phyloP scores from a whole-genome alignment of 1,139 yeast genomes.

The Casaregolazyma lundiana region DNA sequence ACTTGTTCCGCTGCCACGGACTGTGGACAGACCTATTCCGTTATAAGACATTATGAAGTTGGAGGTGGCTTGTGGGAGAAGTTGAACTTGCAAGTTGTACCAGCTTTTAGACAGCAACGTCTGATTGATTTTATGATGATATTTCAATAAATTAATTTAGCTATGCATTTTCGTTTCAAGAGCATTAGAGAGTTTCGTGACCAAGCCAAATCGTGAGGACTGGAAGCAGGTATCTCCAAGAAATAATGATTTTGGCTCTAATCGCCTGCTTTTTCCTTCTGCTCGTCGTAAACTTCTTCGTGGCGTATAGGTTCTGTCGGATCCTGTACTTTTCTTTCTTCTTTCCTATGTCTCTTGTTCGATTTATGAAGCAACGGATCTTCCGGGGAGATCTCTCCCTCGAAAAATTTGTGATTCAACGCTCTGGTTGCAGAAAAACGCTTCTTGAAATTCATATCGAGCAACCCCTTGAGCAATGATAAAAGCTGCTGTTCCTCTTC shows the following conservation, averaged over 20 bases:
- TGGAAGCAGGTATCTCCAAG: too few relatives aligned
- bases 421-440: constrained; percentile 56
- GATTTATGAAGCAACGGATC: constrained; percentile 9
- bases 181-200: background rate
- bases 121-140: background rate
- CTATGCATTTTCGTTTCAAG: constrained; percentile 1
- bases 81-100: background rate
- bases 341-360: background rate
- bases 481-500: constrained; percentile 39
- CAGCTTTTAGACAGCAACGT: background rate
- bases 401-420: constrained; percentile 51
- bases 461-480: constrained; percentile 49
- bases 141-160: background rate
- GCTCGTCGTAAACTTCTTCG: constrained; percentile 1
- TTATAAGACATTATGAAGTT: constrained; percentile 54
- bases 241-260: background rate
- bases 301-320: background rate
- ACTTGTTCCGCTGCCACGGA: constrained; percentile 70
- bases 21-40: constrained; percentile 60
- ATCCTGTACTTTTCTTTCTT: constrained; percentile 3
- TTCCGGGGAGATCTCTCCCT: constrained; percentile 10
- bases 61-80: background rate
- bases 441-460: constrained; percentile 53
- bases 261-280: constrained; percentile 5
- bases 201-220: too few relatives aligned